These are phyloP conservation scores for Cordia subcordata DNA, from an alignment of 257 asterid genomes.

Conservation along the genomic window DNA sequence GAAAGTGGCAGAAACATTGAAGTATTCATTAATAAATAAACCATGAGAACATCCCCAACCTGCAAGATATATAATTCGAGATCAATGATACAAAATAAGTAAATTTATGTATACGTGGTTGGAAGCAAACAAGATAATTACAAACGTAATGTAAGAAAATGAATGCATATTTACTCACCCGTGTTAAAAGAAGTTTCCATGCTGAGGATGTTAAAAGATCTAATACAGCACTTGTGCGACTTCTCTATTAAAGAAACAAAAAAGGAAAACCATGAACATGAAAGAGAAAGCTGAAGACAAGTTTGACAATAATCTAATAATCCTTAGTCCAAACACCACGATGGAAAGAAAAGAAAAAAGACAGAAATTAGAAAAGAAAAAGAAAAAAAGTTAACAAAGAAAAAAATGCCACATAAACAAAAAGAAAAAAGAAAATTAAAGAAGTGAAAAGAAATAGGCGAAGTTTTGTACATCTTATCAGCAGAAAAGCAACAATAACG, in stretches of 20 bases:
- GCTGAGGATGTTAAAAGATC: slow-evolving; percentile 52
- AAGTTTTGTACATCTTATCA: too few species aligned
- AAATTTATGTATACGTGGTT: neutral
- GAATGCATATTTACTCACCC: slow-evolving; percentile 40
- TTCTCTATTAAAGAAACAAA: slow-evolving; percentile 43
- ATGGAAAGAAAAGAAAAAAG: neutral
- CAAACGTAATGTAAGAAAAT: slow-evolving; percentile 3
- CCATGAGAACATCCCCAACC: slow-evolving; percentile 82
- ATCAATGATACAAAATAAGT: slow-evolving; percentile 8
- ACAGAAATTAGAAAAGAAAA: neutral
- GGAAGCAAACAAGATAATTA: neutral
- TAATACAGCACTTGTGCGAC: slow-evolving; percentile 40
- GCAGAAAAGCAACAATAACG: too few species aligned
- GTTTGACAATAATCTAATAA: too few species aligned
- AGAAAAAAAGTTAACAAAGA: too few species aligned
- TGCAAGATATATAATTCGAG: slow-evolving; percentile 25
- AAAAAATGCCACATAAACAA: too few species aligned
- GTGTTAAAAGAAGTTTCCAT: slow-evolving; percentile 56
- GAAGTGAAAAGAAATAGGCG: too few species aligned
- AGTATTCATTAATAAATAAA: slow-evolving; percentile 53
- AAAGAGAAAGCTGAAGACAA: neutral
- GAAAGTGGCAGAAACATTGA: slow-evolving; percentile 70
- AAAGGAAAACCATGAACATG: neutral
- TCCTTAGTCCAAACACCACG: neutral
- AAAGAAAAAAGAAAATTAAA: too few species aligned